Conservation (phyloP, 2,329 filamentous ascomycete species). For the Aspergillus sp. region DNA sequence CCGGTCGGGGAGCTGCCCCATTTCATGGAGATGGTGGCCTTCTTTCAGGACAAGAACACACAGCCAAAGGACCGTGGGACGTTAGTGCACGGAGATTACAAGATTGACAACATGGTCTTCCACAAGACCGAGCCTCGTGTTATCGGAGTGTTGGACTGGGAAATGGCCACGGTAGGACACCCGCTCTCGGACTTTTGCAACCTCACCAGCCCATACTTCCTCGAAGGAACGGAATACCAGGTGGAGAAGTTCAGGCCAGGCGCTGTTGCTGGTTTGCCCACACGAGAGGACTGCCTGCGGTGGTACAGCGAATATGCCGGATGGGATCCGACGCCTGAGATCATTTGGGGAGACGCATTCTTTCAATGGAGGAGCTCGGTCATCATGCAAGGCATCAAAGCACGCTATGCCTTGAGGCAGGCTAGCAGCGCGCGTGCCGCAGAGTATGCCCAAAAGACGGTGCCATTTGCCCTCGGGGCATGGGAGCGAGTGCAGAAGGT, state of each 20-base stretch:
- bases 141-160: conserved; percentile 95
- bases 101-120: conserved; percentile 88
- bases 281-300: conserved; percentile 55
- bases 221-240: conserved; percentile 35
- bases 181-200: conserved; percentile 89
- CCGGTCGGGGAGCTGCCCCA: conserved; percentile 81
- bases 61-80: conserved; percentile 77
- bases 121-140: conserved; percentile 84
- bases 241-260: conserved; percentile 59
- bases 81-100: conserved; percentile 93
- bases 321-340: conserved; percentile 63
- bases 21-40: conserved; percentile 74
- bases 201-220: conserved; percentile 52
- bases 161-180: conserved; percentile 98
- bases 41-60: conserved; percentile 67
- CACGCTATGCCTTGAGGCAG: conserved; percentile 78
- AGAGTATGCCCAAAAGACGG: conserved; percentile 68
- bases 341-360: conserved; percentile 66
- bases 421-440: conserved; percentile 83
- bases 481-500: conserved; percentile 68
- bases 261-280: conserved; percentile 65
- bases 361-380: conserved; percentile 59
- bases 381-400: conserved; percentile 88
- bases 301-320: conserved; percentile 70
- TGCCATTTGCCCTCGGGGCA: conserved; percentile 72